Conservation (phyloP, 2,329 filamentous ascomycete genomes). For the Alternaria rosae region DNA sequence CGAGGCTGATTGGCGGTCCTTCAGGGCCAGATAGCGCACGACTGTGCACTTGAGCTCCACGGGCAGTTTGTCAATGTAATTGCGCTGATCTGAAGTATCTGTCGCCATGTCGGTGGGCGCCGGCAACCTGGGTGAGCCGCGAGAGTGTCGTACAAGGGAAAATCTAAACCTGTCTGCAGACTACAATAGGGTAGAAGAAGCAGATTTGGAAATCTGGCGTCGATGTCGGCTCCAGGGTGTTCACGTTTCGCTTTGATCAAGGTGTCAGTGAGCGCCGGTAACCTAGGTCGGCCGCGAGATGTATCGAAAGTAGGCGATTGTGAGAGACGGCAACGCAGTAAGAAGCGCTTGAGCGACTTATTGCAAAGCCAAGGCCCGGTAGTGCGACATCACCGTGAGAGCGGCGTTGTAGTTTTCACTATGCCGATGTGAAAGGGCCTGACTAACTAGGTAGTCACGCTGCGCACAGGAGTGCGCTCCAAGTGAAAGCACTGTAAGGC, state of each 20-base stretch:
- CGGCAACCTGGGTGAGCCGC: neutral
- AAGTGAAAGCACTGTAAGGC: neutral
- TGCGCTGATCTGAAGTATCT: neutral
- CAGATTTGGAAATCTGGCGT: no score
- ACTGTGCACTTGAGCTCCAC: neutral
- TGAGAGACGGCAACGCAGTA: neutral
- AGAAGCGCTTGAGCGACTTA: neutral
- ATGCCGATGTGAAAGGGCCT: neutral
- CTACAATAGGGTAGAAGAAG: no score
- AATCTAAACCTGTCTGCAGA: no score
- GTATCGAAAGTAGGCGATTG: neutral
- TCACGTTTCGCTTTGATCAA: no score
- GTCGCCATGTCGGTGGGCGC: neutral
- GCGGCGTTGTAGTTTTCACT: neutral
- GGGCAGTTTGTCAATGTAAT: neutral
- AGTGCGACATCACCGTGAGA: neutral
- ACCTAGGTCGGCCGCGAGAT: neutral
- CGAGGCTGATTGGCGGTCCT: accelerated
- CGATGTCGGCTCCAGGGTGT: no score
- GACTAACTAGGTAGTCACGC: neutral
- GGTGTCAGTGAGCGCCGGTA: neutral
- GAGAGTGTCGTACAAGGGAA: no score
- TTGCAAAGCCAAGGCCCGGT: neutral
- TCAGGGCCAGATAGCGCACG: neutral
- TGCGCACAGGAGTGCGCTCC: neutral